These are phyloP conservation scores for Ceratobasidium papillatum DNA, from an alignment of 1,284 basidiomycete genomes.

Conservation along the genomic window DNA sequence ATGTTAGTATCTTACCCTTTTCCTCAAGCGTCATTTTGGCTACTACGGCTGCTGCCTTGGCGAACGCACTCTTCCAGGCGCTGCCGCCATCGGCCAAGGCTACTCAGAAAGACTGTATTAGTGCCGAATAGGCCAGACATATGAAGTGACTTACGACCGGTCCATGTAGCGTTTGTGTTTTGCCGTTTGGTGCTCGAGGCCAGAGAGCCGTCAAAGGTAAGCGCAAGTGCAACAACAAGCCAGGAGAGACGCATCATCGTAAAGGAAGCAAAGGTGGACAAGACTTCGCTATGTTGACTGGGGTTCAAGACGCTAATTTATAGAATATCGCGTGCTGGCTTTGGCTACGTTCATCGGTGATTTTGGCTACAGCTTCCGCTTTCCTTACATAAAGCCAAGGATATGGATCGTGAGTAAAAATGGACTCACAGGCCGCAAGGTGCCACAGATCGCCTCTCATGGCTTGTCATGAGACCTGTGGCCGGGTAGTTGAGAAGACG, in stretches of 20 bases:
- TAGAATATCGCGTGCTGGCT: too few relatives aligned
- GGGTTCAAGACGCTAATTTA: background rate
- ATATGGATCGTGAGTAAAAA: background rate
- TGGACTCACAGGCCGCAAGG: background rate
- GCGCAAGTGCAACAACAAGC: background rate
- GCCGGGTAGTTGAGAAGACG: background rate
- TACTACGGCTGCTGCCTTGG: conserved; percentile 24
- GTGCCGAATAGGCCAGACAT: background rate
- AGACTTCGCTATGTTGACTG: background rate
- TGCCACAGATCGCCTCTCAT: background rate
- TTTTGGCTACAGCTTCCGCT: background rate
- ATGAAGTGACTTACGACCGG: conserved; percentile 8
- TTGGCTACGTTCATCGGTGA: background rate
- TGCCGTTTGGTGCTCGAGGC: conserved; percentile 1
- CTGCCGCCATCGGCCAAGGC: conserved; percentile 24
- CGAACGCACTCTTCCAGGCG: conserved; percentile 29
- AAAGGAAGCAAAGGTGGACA: background rate
- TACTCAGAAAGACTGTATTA: background rate
- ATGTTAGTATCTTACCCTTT: conserved; percentile 2
- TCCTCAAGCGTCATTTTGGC: conserved; percentile 40
- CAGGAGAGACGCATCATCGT: background rate
- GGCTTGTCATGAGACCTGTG: background rate
- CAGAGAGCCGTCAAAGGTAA: conserved; percentile 5
- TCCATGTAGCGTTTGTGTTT: conserved; percentile 1
- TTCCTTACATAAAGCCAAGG: background rate